Base-by-base conservation (phyloP, 208 protist genomes). In the Trypanosoma platydactyli region DNA sequence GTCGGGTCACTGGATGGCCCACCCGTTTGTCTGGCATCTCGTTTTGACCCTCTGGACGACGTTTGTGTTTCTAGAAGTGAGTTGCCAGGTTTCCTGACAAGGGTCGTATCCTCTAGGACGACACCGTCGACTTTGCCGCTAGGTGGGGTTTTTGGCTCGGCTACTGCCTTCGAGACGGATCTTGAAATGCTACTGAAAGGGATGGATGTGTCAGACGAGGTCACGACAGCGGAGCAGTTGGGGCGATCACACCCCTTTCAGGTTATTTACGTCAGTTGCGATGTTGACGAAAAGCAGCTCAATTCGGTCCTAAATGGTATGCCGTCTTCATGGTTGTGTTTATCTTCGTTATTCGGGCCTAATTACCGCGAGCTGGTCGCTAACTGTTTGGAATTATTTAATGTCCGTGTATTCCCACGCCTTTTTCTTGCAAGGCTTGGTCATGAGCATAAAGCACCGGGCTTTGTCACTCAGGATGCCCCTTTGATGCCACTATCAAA, bases 261-360 rank as follows among this genome's bases (percentile, higher is more conserved):
- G 29, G 78, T 89, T 18, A 33, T 92, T n/a, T 92, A 87, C 66
- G 33, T 92, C 41, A 84, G 78, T 64, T 73, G 74, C 0, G 86
- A 92, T 53, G 72, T 79, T 25, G 68, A 75, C 5, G 38, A 75
- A 15, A 48, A 64, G 7, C 77, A 69, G 42, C 72, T 87, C 25
- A 51, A 60, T 24, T 40, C 46, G 0, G 64, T 76, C 7, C 68
- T 86, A 58, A 48, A 27, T 4, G 56, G 40, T 15, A 73, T 88
- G 73, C 86, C 86, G n/a, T 45, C 20, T 22, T 58, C 59, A 6
- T 92, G 86, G 86, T 55, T 80, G 6, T 91, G 81, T 54, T 55
- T 83, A 20, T 71, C 71, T 22, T 46, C 71, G 0, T 2, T 48
- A 24, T 60, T 81, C 41, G 58, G 50, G 18, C 46, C 30, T 40